Evolutionary conservation across 345 rosid genomes (phyloP).

Genomic region (Leavenworthia alabamica): DNA sequence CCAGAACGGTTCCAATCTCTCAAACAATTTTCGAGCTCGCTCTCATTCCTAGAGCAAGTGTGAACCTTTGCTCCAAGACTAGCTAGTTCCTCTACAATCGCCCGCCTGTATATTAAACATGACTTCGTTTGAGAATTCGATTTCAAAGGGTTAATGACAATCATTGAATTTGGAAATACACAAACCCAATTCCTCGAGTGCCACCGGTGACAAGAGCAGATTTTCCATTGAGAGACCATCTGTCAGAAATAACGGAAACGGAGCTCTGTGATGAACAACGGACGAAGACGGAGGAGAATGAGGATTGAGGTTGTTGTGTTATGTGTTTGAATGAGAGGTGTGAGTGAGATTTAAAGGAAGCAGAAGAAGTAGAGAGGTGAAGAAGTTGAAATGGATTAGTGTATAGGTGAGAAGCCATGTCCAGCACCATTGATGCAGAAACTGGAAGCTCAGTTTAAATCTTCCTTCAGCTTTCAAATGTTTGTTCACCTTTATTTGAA

Average conservation of each 20-base stretch:
- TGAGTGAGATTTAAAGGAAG: slow-evolving; percentile 1
- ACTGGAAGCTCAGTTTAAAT: background rate
- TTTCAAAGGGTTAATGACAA: background rate
- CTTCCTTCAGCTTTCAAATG: background rate
- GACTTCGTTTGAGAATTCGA: slow-evolving; percentile 9
- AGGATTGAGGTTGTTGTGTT: background rate
- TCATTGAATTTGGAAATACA: background rate
- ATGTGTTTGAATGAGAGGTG: background rate
- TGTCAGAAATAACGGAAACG: background rate
- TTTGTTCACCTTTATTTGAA: too few relatives aligned
- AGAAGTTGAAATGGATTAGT: background rate
- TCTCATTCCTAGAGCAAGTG: slow-evolving; percentile 56
- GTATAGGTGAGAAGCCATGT: slow-evolving; percentile 15
- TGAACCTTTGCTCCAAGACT: slow-evolving; percentile 67
- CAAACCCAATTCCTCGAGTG: slow-evolving; percentile 66
- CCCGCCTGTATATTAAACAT: slow-evolving; percentile 40
- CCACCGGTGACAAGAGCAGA: slow-evolving; percentile 63
- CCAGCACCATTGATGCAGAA: background rate
- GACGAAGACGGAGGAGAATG: background rate
- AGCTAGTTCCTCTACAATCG: slow-evolving; percentile 63
- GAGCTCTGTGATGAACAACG: slow-evolving; percentile 1
- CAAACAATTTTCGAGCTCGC: slow-evolving; percentile 42
- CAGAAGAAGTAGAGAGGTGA: slow-evolving; percentile 17
- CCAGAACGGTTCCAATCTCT: slow-evolving; percentile 43
- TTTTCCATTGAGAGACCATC: slow-evolving; percentile 52